Evolutionary conservation across 495 filamentous ascomycete genomes (phyloP), one percentile per base, ranked within the genome.

Genomic region (Annulohypoxylon nitens): DNA sequence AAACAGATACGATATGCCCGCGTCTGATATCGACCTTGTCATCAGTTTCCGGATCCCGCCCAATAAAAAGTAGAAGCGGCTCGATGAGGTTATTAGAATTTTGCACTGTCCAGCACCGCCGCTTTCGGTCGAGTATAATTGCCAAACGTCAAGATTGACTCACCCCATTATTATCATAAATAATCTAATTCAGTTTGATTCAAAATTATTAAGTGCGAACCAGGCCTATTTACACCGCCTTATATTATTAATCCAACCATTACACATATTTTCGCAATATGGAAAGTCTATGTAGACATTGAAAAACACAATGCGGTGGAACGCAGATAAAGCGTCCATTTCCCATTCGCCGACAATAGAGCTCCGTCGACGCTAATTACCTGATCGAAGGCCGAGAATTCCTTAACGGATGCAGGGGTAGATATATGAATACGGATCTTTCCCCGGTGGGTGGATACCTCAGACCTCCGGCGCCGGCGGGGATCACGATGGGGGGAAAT

Each of bases 361-460:
- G 18, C n/a, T 9, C 18, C 3, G 10, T n/a, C 6, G 18, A 37
- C 36, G 57, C 57, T 60, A 59, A 39, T 41, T 20, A 2, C 10
- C 30, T 30, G 18, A 50, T 25, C 11, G 48, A 25, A 12, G 16
- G 3, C 8, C 20, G 8, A 25, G n/a, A 39, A 41, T 12, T 37
- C 3, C 37, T 25, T 60, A 12, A 20, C 57, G 12, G 36, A 43
- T 41, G 36, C 36, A 36, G 7, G 57, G 30, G 57, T 14, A 37
- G 26, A 59, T 3, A 30, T 12, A 16, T 1, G 2, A 37, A 58
- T 58, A 60, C 64, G 64, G 60, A 64, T 65, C 43, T 39, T 47
- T 47, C 65, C 61, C 65, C 70, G 64, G 64, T 25, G 61, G 37
- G 60, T 57, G 60, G 70, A 34, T 65, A 64, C 60, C 26, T 8